Evolutionary conservation across 176 grass and related monocot species (phyloP).

Genomic region (Carex scoparia): DNA sequence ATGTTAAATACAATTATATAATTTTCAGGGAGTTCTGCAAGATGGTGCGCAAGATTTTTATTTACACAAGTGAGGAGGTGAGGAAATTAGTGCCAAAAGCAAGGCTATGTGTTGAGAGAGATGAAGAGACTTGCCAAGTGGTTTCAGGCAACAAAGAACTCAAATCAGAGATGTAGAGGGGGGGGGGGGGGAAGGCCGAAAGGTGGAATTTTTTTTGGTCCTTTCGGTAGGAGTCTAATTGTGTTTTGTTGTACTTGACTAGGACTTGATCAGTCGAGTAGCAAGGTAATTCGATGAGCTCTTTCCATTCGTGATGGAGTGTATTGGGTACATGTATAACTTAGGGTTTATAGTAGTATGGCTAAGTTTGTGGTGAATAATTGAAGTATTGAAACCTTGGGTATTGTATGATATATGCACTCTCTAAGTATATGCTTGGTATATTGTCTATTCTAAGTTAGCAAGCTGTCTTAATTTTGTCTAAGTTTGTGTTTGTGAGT

Average conservation of each 20-base stretch:
- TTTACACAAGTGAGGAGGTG: constrained; percentile 37
- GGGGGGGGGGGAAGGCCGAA: background rate
- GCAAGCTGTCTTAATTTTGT: constrained; percentile 20
- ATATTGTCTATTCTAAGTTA: constrained; percentile 29
- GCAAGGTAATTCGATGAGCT: background rate
- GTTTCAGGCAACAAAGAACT: constrained; percentile 15
- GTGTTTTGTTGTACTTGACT: constrained; percentile 21
- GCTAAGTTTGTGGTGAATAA: constrained; percentile 24
- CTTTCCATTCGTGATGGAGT: too few relatives aligned
- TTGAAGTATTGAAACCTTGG: constrained; percentile 20
- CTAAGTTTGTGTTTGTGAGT: constrained; percentile 1
- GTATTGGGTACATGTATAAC: constrained; percentile 12
- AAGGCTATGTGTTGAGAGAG: constrained; percentile 18
- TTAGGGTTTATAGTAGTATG: constrained; percentile 27
- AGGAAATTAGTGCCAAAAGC: constrained; percentile 28
- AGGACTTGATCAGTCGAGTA: constrained; percentile 5
- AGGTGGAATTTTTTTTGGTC: constrained; percentile 23
- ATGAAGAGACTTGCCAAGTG: background rate
- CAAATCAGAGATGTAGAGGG: constrained; percentile 19
- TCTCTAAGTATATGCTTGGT: constrained; percentile 17
- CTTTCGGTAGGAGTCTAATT: constrained; percentile 24
- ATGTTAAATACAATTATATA: background rate
- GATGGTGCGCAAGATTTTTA: constrained; percentile 36
- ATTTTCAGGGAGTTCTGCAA: constrained; percentile 40
- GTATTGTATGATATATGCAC: constrained; percentile 26